phyloP scores from a whole-genome alignment of 1,284 basidiomycete species.

The Cryptococcus sp. region DNA sequence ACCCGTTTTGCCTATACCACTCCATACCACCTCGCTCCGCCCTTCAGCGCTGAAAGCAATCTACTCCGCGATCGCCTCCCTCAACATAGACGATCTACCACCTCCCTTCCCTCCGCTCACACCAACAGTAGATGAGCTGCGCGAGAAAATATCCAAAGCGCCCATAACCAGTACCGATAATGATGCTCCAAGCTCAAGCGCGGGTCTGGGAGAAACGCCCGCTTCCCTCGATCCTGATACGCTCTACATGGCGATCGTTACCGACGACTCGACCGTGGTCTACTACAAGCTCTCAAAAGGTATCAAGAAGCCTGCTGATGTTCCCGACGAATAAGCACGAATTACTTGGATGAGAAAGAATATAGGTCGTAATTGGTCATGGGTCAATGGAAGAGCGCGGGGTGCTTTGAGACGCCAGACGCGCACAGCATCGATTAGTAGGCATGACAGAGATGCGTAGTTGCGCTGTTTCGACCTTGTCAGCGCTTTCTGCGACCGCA shows the following conservation, averaged over 20 bases:
- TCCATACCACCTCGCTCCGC: constrained; percentile 46
- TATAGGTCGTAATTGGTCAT: too few species aligned
- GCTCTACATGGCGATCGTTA: constrained; percentile 50
- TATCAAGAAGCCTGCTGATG: constrained; percentile 54
- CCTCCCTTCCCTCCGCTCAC: constrained; percentile 30
- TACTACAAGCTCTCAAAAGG: constrained; percentile 54
- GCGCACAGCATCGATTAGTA: too few species aligned
- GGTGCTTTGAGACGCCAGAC: too few species aligned
- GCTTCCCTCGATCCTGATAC: constrained; percentile 42
- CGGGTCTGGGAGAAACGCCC: constrained; percentile 2
- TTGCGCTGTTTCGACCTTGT: too few species aligned
- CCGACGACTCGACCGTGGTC: constrained; percentile 51
- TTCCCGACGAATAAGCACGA: constrained; percentile 49
- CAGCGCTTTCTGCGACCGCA: too few species aligned
- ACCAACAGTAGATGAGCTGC: constrained; percentile 27
- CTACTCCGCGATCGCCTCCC: constrained; percentile 29
- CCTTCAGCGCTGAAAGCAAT: constrained; percentile 43
- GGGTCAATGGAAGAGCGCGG: too few species aligned
- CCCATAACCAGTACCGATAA: neutral
- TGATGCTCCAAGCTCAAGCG: neutral
- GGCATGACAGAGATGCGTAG: too few species aligned
- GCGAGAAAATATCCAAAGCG: constrained; percentile 11
- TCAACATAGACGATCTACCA: constrained; percentile 27
- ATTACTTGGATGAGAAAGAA: neutral
- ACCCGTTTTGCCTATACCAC: constrained; percentile 47